Conservation (phyloP, 352 stramenopile species). For the Proteromonas lacertae region DNA sequence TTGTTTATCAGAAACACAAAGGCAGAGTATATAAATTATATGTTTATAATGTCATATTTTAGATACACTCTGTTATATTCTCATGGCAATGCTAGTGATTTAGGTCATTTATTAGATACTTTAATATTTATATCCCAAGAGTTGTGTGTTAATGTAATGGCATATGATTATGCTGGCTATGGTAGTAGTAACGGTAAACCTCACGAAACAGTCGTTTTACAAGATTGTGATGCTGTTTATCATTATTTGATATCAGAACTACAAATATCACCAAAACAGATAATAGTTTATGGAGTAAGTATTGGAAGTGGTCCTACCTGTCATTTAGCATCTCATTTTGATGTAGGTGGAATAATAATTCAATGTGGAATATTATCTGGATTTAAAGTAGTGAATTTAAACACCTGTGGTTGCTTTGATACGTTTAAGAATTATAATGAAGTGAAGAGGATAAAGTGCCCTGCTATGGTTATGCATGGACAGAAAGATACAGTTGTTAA, state of each 20-base stretch:
- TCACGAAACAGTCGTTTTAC: slow-evolving; percentile 20
- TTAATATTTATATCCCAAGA: slow-evolving; percentile 14
- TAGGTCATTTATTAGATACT: slow-evolving; percentile 17
- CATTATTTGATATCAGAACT: slow-evolving; percentile 14
- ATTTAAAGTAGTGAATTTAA: slow-evolving; percentile 19
- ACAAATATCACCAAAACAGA: slow-evolving; percentile 8
- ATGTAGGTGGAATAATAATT: slow-evolving; percentile 18
- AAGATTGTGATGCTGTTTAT: slow-evolving; percentile 21
- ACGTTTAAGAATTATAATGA: slow-evolving; percentile 26
- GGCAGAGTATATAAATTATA: no score
- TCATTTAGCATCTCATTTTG: slow-evolving; percentile 12
- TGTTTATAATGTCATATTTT: neutral
- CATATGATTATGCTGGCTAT: slow-evolving; percentile 26
- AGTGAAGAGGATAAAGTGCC: slow-evolving; percentile 18
- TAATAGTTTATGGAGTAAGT: slow-evolving; percentile 23
- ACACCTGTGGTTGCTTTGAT: slow-evolving; percentile 18
- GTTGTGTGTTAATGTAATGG: slow-evolving; percentile 17
- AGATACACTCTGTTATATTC: slow-evolving; percentile 22
- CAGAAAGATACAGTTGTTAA: slow-evolving; percentile 18
- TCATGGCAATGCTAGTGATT: slow-evolving; percentile 24
- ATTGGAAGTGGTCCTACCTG: slow-evolving; percentile 21
- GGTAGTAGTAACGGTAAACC: slow-evolving; percentile 16
- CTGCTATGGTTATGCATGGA: slow-evolving; percentile 25
- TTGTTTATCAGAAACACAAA: no score
- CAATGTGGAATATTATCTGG: slow-evolving; percentile 22